A percentile compares a stretch with the other conserved stretches of the same genome.
Evolutionary conservation across 495 filamentous ascomycete species (phyloP).

Genomic region (Aspergillus affinis): DNA sequence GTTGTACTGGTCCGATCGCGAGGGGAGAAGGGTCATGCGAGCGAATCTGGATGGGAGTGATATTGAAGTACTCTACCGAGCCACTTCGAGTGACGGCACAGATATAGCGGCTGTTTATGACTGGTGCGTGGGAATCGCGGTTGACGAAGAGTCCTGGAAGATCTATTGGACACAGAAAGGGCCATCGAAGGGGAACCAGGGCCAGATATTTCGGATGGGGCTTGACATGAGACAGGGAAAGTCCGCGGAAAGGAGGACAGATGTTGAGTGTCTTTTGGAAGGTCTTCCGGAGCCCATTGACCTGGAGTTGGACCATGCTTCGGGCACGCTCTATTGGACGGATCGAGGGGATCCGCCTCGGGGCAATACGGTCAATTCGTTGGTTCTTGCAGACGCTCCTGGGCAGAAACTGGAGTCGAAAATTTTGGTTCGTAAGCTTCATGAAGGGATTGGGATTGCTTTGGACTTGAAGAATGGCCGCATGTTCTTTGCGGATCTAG

Average conservation of each 20-base stretch:
- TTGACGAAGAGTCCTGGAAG: background rate
- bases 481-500: conserved; percentile 20
- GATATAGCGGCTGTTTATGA: background rate
- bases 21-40: background rate
- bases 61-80: background rate
- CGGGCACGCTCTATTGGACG: conserved; percentile 15
- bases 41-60: background rate
- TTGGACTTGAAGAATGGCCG: conserved; percentile 12
- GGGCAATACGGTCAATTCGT: conserved; percentile 15
- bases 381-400: background rate
- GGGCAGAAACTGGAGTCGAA: background rate
- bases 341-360: conserved; percentile 15
- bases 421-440: background rate
- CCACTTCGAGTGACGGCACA: background rate
- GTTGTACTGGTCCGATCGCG: background rate
- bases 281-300: conserved; percentile 17
- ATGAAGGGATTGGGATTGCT: conserved; percentile 5
- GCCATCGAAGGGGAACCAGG: background rate
- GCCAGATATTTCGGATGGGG: background rate
- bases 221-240: background rate
- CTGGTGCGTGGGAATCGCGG: background rate
- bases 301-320: conserved; percentile 9
- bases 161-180: conserved; percentile 2
- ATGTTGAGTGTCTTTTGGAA: conserved; percentile 9
- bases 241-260: background rate